Evolutionary conservation across 2,329 filamentous ascomycete genomes (phyloP), one percentile per base, ranked within the genome.

Genomic region (Trichophyton schoenleinii): DNA sequence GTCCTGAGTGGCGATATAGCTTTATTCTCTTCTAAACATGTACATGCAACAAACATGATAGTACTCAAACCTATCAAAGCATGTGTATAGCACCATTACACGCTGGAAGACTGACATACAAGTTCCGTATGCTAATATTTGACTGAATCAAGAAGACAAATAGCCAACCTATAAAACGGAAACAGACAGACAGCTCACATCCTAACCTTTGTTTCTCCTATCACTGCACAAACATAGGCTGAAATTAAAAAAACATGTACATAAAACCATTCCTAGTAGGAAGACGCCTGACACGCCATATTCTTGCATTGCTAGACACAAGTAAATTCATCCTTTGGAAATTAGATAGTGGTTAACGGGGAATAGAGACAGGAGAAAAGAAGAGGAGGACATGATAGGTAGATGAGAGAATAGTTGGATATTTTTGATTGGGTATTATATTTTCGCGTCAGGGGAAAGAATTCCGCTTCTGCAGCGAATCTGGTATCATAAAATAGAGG

Each of bases 281-380:
- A 53, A 53, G 52, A 55, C 52, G 52, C 52, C 52, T 34, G 15
- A 20, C 52, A 55, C 52, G 52, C 52, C 52, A 55, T 18, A 34
- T 25, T 55, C 31, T 34, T 34, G 52, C 52, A 38, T 22, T 52
- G 46, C 46, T 52, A 22, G 46, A 55, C n/a, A 20, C 15, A 36
- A 36, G 34, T 38, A 38, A 38, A 38, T 38, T 13, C 34, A 36
- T 55, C 52, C 25, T 9, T 36, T 55, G 13, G 31, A 36, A 55
- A 55, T 55, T n/a, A 20, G 22, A 52, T 13, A 25, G 46, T 52
- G 25, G 28, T 36, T 55, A 36, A 20, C 34, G 15, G 28, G 28
- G 2, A 36, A 55, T 55, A 25, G 15, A 36, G 34, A 36, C 31
- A 55, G 20, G n/a, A 36, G 52, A 52, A 55, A 18, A 9, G 25